Evolutionary conservation across 192 early-diverging fungal species (phyloP).

Genomic region (Mortierella claussenii): DNA sequence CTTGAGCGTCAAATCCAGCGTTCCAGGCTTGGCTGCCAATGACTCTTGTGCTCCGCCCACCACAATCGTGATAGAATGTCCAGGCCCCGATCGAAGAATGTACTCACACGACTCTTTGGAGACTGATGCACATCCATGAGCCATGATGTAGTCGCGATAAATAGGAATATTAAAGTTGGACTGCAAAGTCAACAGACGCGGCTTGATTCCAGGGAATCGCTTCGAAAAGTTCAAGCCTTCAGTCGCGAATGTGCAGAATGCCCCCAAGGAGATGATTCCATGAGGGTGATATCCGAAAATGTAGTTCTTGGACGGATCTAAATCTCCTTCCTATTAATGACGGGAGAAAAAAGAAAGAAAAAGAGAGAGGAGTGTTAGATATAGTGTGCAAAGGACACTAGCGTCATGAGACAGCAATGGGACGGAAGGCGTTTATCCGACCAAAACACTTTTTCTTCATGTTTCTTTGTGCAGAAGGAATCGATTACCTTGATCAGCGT

Average conservation of each 20-base stretch:
- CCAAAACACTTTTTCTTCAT: neutral
- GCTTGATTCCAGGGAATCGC: constrained; percentile 81
- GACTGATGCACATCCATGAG: constrained; percentile 82
- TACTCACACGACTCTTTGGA: constrained; percentile 79
- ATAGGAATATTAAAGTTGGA: constrained; percentile 89
- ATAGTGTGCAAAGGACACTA: constrained; percentile 1
- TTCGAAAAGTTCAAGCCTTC: constrained; percentile 81
- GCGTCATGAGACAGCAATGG: neutral
- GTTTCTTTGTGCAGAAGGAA: constrained; percentile 1
- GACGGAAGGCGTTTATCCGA: too few species aligned
- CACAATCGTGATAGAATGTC: constrained; percentile 81
- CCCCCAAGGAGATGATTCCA: constrained; percentile 87
- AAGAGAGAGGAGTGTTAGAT: neutral
- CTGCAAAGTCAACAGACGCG: constrained; percentile 83
- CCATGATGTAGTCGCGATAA: constrained; percentile 82
- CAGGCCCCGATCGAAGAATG: constrained; percentile 78
- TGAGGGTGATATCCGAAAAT: constrained; percentile 95
- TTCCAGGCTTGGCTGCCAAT: constrained; percentile 71
- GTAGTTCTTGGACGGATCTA: constrained; percentile 88
- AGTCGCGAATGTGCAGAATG: constrained; percentile 84
- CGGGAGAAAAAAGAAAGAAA: neutral
- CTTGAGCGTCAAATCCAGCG: constrained; percentile 76
- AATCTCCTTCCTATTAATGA: constrained; percentile 69
- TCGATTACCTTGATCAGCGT: constrained; percentile 71
- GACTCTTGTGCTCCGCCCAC: constrained; percentile 93